Evolutionary conservation across 2,329 filamentous ascomycete genomes (phyloP), one percentile per base, ranked within the genome.

Genomic region (Ustulina deusta): DNA sequence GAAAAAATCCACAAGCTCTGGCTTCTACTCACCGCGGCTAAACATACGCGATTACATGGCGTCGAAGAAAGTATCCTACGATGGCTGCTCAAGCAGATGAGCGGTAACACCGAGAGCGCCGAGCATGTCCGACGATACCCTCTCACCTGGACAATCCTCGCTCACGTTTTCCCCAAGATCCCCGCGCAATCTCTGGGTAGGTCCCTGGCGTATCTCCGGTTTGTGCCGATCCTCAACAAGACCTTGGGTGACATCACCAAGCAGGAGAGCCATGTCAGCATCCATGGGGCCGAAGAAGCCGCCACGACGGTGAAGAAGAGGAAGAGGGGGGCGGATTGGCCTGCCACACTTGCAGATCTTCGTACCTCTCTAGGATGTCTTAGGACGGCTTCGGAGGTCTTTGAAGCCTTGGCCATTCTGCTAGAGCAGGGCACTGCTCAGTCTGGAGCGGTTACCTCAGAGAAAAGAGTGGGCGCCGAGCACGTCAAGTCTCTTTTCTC

Each of bases 181-280:
- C 90, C 92, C 0, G 81, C 89, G 0, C 89, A 91, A 52, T 90
- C 88, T 11, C 83, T 93, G 27, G 91, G 92, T 9, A 89, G 89
- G 65, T 89, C 91, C 3, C 83, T 97, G 6, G 89, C 88, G 25
- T 90, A 94, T 65, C 85, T 90, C 64, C 86, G 88, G 52, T 93
- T 97, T 61, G 80, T 92, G 38, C 79, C 81, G 0, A 86, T 93
- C 10, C 77, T 97, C 48, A 88, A 90, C 73, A 86, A 88, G 73
- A 87, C 90, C 0, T 79, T 94, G 55, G 84, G 87, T 55, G 90
- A 93, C 27, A 71, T 86, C 42, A 83, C 83, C 1, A 72, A 49
- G 40, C 70, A 40, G 66, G 61, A 71, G 34, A n/a, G 67, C 7
- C 60, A 64, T 34, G 55, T 61, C 13, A 70, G 70, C 34, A 58